Percentiles rank a stretch among this genome's conserved stretches.
phyloP scores from a whole-genome alignment of 1,139 yeast species.

The Candida glucosophila region DNA sequence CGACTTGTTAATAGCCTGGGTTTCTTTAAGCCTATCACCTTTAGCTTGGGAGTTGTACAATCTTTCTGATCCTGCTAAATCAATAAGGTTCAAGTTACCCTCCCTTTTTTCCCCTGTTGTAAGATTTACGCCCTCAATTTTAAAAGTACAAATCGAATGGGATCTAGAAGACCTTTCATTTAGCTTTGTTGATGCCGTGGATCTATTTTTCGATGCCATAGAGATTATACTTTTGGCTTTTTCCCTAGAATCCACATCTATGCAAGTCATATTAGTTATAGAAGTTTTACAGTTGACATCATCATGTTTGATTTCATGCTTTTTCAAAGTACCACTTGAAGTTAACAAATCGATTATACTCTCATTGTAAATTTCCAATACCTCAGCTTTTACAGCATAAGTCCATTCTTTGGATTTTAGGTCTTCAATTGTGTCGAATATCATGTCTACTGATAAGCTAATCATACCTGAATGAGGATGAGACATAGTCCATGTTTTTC shows the following conservation, averaged over 20 bases:
- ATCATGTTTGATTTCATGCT: slow-evolving; percentile 73
- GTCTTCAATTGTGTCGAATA: slow-evolving; percentile 51
- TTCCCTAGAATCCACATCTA: slow-evolving; percentile 36
- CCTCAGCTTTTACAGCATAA: slow-evolving; percentile 63
- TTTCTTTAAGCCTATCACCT: slow-evolving; percentile 78
- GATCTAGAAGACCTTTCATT: slow-evolving; percentile 72
- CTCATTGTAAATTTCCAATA: slow-evolving; percentile 87
- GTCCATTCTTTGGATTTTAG: slow-evolving; percentile 56
- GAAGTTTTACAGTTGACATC: slow-evolving; percentile 41
- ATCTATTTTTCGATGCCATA: slow-evolving; percentile 52
- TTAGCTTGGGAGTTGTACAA: slow-evolving; percentile 65
- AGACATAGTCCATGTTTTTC: slow-evolving; percentile 91
- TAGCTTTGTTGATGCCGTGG: slow-evolving; percentile 76
- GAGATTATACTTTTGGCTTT: slow-evolving; percentile 45
- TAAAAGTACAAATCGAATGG: slow-evolving; percentile 64
- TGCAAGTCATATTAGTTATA: slow-evolving; percentile 51
- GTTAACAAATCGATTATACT: slow-evolving; percentile 60
- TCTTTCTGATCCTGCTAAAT: slow-evolving; percentile 87
- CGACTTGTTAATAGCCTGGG: slow-evolving; percentile 85
- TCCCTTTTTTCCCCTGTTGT: slow-evolving; percentile 40
- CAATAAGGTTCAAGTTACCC: slow-evolving; percentile 70
- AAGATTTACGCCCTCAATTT: slow-evolving; percentile 46
- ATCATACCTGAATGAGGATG: slow-evolving; percentile 68
- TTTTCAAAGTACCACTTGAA: slow-evolving; percentile 17
- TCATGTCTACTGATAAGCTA: slow-evolving; percentile 65